phyloP scores from a whole-genome alignment of 1,284 basidiomycete genomes.

The Volvariella volvacea region DNA sequence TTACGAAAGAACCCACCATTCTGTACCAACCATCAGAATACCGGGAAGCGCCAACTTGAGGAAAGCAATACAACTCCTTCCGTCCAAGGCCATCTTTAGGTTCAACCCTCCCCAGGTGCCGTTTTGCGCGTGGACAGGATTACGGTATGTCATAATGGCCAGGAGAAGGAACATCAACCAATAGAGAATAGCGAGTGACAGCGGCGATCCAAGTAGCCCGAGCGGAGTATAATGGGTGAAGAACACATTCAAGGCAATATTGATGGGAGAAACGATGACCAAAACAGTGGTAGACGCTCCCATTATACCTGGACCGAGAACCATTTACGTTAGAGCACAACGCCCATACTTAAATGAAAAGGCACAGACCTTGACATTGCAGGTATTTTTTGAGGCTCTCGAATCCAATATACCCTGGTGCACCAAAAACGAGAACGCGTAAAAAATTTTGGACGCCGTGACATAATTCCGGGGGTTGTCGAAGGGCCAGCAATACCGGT shows the following conservation, averaged over 20 bases:
- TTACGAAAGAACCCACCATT: conserved; percentile 46
- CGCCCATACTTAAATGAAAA: no score
- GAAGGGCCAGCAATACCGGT: conserved; percentile 53
- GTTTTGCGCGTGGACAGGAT: conserved; percentile 46
- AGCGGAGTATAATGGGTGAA: conserved; percentile 57
- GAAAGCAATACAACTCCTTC: conserved; percentile 44
- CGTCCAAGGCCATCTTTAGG: conserved; percentile 37
- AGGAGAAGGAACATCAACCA: conserved; percentile 61
- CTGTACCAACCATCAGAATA: conserved; percentile 72
- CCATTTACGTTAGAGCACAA: conserved; percentile 1
- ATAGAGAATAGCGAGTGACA: conserved; percentile 63
- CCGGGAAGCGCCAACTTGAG: conserved; percentile 64
- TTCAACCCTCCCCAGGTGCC: conserved; percentile 61
- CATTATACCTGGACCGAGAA: conserved; percentile 74
- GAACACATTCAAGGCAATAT: conserved; percentile 50
- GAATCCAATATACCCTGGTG: conserved; percentile 69
- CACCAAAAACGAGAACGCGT: conserved; percentile 55
- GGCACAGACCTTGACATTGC: conserved; percentile 62
- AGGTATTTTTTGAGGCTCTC: conserved; percentile 75
- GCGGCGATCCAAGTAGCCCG: conserved; percentile 56
- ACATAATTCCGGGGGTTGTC: conserved; percentile 52
- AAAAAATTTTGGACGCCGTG: conserved; percentile 56
- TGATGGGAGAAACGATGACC: conserved; percentile 54
- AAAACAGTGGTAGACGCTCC: conserved; percentile 60
- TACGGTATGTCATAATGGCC: conserved; percentile 38